phyloP scores from a whole-genome alignment of 2,329 filamentous ascomycete genomes.

The Cercospora berteroae region DNA sequence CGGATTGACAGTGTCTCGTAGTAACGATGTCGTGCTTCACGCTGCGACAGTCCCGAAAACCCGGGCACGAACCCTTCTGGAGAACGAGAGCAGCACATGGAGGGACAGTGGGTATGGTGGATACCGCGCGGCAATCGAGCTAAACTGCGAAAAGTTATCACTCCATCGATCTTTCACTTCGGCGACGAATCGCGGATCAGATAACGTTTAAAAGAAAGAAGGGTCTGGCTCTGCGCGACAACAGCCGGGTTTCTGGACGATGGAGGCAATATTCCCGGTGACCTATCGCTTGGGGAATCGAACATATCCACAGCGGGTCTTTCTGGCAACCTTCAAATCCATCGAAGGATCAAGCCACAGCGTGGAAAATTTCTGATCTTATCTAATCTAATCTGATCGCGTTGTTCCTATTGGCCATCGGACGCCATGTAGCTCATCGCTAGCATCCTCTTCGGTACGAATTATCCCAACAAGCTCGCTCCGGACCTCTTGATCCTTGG shows the following conservation, averaged over 20 bases:
- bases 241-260: not conserved
- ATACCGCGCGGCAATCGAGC: not conserved
- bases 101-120: not conserved
- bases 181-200: conserved; percentile 8
- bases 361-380: not conserved
- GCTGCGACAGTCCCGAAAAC: not conserved
- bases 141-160: not conserved
- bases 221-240: not conserved
- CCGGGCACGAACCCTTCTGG: not conserved
- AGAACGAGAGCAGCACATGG: not conserved
- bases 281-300: not conserved
- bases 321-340: not conserved
- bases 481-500: not conserved
- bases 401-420: not conserved
- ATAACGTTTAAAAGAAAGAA: not conserved
- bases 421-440: not conserved
- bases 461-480: conserved; percentile 6
- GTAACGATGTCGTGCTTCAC: not conserved
- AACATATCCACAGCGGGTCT: not conserved
- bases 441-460: not conserved
- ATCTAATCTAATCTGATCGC: conserved; percentile 7
- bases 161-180: conserved; percentile 2
- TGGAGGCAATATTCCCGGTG: not conserved
- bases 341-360: not conserved
- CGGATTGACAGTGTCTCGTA: not conserved